Base-by-base conservation (phyloP, 495 filamentous ascomycete genomes). In the Penicillium ucsense region DNA sequence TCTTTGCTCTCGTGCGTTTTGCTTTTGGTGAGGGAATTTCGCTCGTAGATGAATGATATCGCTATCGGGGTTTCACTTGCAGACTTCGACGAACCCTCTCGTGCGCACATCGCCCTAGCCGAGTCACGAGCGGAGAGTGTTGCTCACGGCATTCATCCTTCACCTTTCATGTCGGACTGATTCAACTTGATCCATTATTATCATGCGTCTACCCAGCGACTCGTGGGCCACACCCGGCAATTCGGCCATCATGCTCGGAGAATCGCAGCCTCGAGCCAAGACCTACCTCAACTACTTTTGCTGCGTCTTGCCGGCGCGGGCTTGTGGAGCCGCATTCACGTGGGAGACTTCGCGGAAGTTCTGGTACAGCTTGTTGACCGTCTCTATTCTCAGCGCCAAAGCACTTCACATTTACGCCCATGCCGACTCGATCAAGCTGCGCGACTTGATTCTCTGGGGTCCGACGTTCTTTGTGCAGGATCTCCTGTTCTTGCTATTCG, bases 391-490 rank as follows among this genome's bases (percentile, higher is more conserved):
- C 37, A 44, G 35, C 52, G 59, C 61, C 37, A 64, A 64, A 46
- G 9, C 57, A 20, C 44, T 64, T 9, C 61, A 62, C 38, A 50
- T 64, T 35, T 60, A 53, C 50, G 49, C 59, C 20, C 61, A 64
- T 45, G 33, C 38, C 37, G 51, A 55, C 43, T 61, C 59, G 3
- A 40, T 64, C 5, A 48, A 56, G 2, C 6, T 48, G 3, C 7
- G 9, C 4, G 38, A 52, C 11, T 46, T 64, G 27, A 41, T 60
- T 7, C 36, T 52, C 7, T 64, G 61, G 61, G 56, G 61, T 3
- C 48, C 50, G 5, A 62, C 61, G 35, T 64, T 64, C 37, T 64
- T 64, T 38, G 37, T 56, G 3, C 59, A 57, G 9, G 61, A 64
- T 45, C 51, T 50, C 10, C 28, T 58, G 6, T 53, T 55, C 31